Base-by-base conservation (phyloP, 108 stramenopile genomes). In the Nitzschia palea region DNA sequence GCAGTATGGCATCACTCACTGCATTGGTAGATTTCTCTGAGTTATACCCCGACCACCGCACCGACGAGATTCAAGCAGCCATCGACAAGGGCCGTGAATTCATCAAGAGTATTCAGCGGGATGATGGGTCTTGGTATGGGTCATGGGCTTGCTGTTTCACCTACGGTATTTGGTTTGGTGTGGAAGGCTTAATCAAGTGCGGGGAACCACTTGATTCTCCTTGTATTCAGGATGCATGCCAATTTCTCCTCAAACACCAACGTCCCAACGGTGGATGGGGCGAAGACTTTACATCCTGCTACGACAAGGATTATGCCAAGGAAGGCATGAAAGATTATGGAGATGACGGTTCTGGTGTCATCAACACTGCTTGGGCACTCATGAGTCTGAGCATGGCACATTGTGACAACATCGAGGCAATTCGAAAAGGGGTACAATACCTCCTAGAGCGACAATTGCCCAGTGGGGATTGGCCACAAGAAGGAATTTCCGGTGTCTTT, bases 401-500 rank as follows among this genome's bases (percentile, higher is more conserved):
- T 62, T 90, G 83, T 57, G 80, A 80, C 31, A 83, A 95, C 70
- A 67, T 82, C 25, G 93, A 83, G 31, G 94, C 95, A 34, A 73
- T 96, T 32, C 61, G 69, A 50, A 74, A 80, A 45, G 97, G 95
- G 29, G 83, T 95, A 15, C 68, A 71, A 42, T 96, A 90, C 62
- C 67, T 96, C 67, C 86, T 93, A 76, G 74, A 68, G 36, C 76
- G 91, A 48, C 97, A 99, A 85, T 83, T 97, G 18, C 81, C 83
- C 0, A 78, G 73, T 51, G 99, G 99, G 6, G 99, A 99, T 71
- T 99, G 97, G 97, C 93, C 94, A 17, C 99, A 99, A 55, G 97
- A 99, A 80, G 95, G 97, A n/a, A 96, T 98, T 44, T 80, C 95
- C 23, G 99, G 99, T 40, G 97, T 99, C 3, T 99, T 99, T 77